phyloP scores from a whole-genome alignment of 805 yeast species.

The Ogataea methanolica region DNA sequence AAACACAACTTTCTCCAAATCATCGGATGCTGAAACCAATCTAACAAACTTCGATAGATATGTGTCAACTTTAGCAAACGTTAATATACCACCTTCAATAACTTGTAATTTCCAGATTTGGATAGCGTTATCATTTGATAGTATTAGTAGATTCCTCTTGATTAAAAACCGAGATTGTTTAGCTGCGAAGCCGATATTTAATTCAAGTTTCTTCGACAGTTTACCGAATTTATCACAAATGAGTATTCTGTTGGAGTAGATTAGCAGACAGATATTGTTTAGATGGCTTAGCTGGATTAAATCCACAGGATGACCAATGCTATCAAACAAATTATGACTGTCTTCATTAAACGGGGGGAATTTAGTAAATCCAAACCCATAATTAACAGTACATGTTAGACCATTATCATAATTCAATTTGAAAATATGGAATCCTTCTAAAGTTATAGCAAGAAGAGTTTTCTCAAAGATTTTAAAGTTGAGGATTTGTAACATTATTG shows the following conservation, averaged over 20 bases:
- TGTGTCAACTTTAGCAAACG: background rate
- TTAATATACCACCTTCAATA: background rate
- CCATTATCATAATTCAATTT: background rate
- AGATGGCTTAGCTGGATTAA: background rate
- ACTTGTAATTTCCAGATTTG: background rate
- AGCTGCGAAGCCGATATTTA: background rate
- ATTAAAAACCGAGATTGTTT: background rate
- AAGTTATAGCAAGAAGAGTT: background rate
- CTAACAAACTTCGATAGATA: background rate
- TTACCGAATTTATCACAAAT: background rate
- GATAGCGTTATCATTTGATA: background rate
- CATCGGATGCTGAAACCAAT: background rate
- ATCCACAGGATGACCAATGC: background rate
- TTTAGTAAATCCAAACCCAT: slow-evolving; percentile 1
- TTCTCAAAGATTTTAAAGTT: background rate
- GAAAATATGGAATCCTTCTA: background rate
- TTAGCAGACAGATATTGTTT: background rate
- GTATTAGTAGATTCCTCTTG: background rate
- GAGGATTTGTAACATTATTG: background rate
- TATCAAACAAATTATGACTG: background rate
- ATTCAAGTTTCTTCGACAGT: background rate
- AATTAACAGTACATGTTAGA: background rate
- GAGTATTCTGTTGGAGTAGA: background rate
- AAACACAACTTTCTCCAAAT: too few relatives aligned
- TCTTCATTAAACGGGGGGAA: slow-evolving; percentile 1